Evolutionary conservation across 2,329 filamentous ascomycete species (phyloP), one percentile per base, ranked within the genome.

Genomic region (Penicillium sclerotigenum): DNA sequence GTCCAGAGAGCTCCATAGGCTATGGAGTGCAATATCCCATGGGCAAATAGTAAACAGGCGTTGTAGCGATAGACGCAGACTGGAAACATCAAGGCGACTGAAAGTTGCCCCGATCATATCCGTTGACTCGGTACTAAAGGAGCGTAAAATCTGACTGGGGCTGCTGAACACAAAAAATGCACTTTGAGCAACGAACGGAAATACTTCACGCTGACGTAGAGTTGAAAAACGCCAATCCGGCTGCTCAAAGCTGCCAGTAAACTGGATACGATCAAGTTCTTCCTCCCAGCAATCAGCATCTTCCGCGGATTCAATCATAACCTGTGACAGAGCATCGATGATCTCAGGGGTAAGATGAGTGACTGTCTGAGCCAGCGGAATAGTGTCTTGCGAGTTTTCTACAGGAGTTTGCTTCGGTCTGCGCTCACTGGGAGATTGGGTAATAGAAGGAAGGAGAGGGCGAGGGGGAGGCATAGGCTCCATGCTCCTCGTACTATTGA

Each of bases 121-220:
- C 14, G 46, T 50, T 20, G 38, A 43, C 22, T 65, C 61, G 28
- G 57, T 60, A 50, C 69, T 65, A 63, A 79, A 78, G 9, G 77
- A 79, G 37, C 59, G 65, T 5, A 78, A 49, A 10, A 80, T 69
- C 43, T 76, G 72, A 29, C 62, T 68, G 22, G 74, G 69, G 49
- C 66, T 73, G 58, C 77, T 73, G 42, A 80, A 58, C 14, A 75
- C 70, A 57, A 74, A 80, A 55, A 73, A 75, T 1, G 78, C 68
- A 52, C 76, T 79, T 57, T 79, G 78, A 8, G 71, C 68, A 48
- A 78, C 57, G 57, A 78, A 79, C 5, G 73, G 66, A 48, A 74
- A 76, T 16, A 65, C 69, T 41, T 71, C 61, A 18, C 71, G 71
- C 54, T 77, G 74, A 5, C 65, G 64, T 37, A 58, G 53, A n/a